These are phyloP conservation scores for Curvularia sp. DNA, from an alignment of 2,329 filamentous ascomycete genomes.

Conservation along the genomic window DNA sequence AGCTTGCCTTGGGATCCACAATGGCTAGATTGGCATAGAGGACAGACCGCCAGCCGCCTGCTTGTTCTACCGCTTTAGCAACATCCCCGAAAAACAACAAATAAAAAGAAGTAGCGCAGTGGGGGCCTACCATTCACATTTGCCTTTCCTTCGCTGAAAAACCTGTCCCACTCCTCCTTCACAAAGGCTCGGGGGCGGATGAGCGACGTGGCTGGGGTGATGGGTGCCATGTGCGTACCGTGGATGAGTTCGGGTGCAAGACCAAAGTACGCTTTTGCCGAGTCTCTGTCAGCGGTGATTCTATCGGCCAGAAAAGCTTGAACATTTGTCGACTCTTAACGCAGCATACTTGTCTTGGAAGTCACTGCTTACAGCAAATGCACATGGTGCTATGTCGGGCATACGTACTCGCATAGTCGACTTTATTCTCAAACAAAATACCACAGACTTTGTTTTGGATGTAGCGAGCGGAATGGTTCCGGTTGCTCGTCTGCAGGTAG, in stretches of 20 bases:
- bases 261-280: conserved; percentile 73
- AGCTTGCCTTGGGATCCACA: conserved; percentile 73
- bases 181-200: conserved; percentile 75
- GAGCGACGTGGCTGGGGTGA: conserved; percentile 72
- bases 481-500: conserved; percentile 75
- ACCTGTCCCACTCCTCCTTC: conserved; percentile 68
- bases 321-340: too few species aligned
- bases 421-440: conserved; percentile 90
- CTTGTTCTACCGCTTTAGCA: background rate
- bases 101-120: too few species aligned
- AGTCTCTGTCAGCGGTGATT: background rate
- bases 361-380: conserved; percentile 3
- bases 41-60: conserved; percentile 84
- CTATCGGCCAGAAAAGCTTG: too few species aligned
- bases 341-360: background rate
- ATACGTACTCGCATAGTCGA: conserved; percentile 86
- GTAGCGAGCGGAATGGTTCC: conserved; percentile 75
- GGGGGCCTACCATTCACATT: conserved; percentile 30
- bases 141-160: conserved; percentile 73
- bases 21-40: conserved; percentile 83
- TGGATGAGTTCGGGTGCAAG: conserved; percentile 68
- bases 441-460: conserved; percentile 76
- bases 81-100: background rate
- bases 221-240: conserved; percentile 83
- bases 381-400: conserved; percentile 64